Base-by-base conservation (phyloP, 306 rosid genomes). In the Echinosophora koreensis region DNA sequence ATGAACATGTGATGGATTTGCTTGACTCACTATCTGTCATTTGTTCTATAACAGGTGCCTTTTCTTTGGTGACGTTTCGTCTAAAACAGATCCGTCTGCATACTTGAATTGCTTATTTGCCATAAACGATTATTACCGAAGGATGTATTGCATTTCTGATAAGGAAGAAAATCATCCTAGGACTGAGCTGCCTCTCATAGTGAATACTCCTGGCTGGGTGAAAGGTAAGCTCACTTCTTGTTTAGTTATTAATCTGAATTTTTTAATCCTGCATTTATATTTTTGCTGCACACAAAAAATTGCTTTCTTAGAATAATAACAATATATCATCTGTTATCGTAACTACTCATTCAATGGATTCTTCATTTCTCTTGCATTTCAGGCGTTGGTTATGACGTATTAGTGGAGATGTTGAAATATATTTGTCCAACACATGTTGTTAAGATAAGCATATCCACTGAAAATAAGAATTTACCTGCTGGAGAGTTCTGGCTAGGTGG, bases 181-280 rank as follows among this genome's bases (percentile, higher is more conserved):
- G 84, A 83, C 71, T n/a, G 81, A 64, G 84, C 37, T 90, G 82
- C 97, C 98, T 82, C 97, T 95, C 14, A 79, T 95, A 7, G 84
- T 95, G 72, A 95, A 95, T 82, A 95, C 98, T 28, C 90, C 95
- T 59, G 97, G 98, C 32, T 92, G 98, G 98, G 97, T 95, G 77
- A 95, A 92, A 88, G 98, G 98, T 89, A 84, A 74, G 66, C 63
- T 71, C 41, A 2, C 15, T 72, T 18, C 61, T 49, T 17, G 68
- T 66, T 41, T 62, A 27, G 65, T 67, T 58, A 47, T 70, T 44
- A 10, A 28, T 68, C 13, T 57, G 35, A 30, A 82, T 47, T 77
- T 77, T 66, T 37, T 59, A 50, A 34, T 64, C 54, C 42, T 55
- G 42, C 62, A 51, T 68, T 66, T 65, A 38, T 27, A 56, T 73